A percentile compares a stretch with the other conserved stretches of the same genome.
These are phyloP conservation scores for Chamaecyparis obtusa DNA, from an alignment of 75 land plant species.

Conservation along the genomic window DNA sequence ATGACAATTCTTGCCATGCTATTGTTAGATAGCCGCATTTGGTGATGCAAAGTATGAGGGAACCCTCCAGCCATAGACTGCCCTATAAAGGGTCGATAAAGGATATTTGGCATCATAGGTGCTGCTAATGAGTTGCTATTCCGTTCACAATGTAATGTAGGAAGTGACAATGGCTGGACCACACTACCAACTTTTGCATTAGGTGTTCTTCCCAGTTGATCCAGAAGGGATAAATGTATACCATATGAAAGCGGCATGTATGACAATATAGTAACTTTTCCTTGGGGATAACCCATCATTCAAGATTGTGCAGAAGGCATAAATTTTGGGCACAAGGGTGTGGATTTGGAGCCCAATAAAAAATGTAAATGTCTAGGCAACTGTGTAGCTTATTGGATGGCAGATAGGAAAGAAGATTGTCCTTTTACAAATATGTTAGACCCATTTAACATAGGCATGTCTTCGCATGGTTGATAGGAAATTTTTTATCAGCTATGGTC, in stretches of 20 bases:
- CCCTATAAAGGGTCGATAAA: not conserved
- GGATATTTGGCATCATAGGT: not conserved
- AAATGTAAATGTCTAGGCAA: conserved; percentile 25
- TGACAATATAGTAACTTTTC: conserved; percentile 13
- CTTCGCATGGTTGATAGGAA: not conserved
- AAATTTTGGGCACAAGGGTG: not conserved
- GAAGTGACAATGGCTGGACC: conserved; percentile 4
- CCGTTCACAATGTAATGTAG: not conserved
- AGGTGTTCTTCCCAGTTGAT: conserved; percentile 31
- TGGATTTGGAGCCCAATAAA: conserved; percentile 33
- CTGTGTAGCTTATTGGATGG: not conserved
- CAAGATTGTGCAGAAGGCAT: not conserved
- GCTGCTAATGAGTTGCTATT: not conserved
- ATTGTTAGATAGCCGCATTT: not conserved
- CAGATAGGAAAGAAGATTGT: not conserved
- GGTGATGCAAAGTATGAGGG: not conserved
- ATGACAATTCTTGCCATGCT: no score
- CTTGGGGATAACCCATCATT: not conserved
- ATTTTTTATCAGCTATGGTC: not conserved
- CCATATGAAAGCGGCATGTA: conserved; percentile 42
- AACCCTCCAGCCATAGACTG: not conserved
- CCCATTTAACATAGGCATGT: not conserved
- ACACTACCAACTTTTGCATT: not conserved
- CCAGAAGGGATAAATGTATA: conserved; percentile 31
- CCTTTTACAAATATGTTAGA: not conserved